A percentile compares a stretch with the other conserved stretches of the same genome.
Evolutionary conservation across 2,329 filamentous ascomycete genomes (phyloP).

Genomic region (Claviceps sp.): DNA sequence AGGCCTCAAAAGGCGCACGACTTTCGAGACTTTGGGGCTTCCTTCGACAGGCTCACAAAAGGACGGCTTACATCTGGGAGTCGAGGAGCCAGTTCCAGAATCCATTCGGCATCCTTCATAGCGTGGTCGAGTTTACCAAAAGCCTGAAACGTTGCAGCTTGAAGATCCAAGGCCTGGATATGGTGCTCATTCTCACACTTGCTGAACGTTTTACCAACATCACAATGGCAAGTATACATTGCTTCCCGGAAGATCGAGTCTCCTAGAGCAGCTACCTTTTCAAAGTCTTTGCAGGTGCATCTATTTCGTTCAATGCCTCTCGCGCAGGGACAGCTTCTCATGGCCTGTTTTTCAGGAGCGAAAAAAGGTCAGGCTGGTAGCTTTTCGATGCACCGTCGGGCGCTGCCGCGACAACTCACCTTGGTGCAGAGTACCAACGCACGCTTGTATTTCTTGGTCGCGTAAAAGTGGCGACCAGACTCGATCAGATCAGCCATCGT

Average conservation of each 20-base stretch:
- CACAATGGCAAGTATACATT: constrained; percentile 25
- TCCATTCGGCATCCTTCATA: constrained; percentile 27
- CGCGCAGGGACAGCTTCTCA: constrained; percentile 22
- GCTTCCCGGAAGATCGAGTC: constrained; percentile 28
- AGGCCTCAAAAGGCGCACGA: too few species aligned
- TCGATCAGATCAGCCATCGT: too few species aligned
- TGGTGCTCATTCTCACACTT: constrained; percentile 25
- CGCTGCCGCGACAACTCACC: too few species aligned
- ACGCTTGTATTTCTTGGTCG: too few species aligned
- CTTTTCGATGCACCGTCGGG: too few species aligned
- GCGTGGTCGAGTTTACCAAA: constrained; percentile 24
- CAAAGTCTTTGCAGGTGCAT: constrained; percentile 13
- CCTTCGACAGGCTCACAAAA: too few species aligned
- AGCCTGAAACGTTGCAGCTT: constrained; percentile 26
- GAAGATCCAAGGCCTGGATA: constrained; percentile 27
- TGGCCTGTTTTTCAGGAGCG: constrained; percentile 15
- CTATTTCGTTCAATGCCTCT: constrained; percentile 19
- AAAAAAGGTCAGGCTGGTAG: neutral
- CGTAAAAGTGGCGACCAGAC: too few species aligned
- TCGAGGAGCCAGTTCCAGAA: constrained; percentile 27
- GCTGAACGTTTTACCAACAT: constrained; percentile 22
- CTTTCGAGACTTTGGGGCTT: too few species aligned
- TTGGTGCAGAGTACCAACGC: too few species aligned
- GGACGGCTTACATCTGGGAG: constrained; percentile 13
- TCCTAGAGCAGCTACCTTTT: constrained; percentile 18